Base-by-base conservation (phyloP, 1,139 yeast genomes). In the Yamadazyma epiphylla region DNA sequence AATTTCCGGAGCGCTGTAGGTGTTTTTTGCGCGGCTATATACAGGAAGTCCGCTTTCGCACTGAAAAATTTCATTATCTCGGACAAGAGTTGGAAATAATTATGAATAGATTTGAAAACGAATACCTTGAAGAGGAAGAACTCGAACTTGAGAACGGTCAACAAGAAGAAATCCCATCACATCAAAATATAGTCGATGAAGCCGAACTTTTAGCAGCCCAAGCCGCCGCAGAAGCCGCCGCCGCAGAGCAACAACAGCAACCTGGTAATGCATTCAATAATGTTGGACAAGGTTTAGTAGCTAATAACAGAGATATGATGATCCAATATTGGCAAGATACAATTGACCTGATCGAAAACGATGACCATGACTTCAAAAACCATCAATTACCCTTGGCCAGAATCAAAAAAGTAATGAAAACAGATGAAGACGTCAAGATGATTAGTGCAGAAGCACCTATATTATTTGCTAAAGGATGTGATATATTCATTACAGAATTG, bases 391-490 rank as follows among this genome's bases (percentile, higher is more conserved):
- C 98, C 11, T 66, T 91, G 33, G 97, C 98, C 3, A 71, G 98
- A 45, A 91, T 91, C 46, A 89, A 91, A 49, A 83, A 83, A 55
- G 97, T 91, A 30, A 91, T 91, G 97, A 91, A 91, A 57, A 89
- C 97, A 0, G 98, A 91, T 53, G 96, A 88, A 52, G 97, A 89
- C 43, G 97, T 91, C 30, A 75, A 89, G 43, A 91, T 91, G 98
- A 91, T 91, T 37, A 80, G 94, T 43, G 97, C 98, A 2, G 98
- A 91, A 60, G 97, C 97, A 0, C 98, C 98, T 1, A 88, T 91
- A 22, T 61, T 91, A 39, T 91, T 91, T 64, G 97, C 98, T 28
- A 91, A 91, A 57, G 97, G 97, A 1, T 91, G 98, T 59, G 98
- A 91, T 54, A 81, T 91, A 25, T 91, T 91, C 58, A 91, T 91